Base-by-base conservation (phyloP, 306 rosid species). In the Acacia crassicarpa region DNA sequence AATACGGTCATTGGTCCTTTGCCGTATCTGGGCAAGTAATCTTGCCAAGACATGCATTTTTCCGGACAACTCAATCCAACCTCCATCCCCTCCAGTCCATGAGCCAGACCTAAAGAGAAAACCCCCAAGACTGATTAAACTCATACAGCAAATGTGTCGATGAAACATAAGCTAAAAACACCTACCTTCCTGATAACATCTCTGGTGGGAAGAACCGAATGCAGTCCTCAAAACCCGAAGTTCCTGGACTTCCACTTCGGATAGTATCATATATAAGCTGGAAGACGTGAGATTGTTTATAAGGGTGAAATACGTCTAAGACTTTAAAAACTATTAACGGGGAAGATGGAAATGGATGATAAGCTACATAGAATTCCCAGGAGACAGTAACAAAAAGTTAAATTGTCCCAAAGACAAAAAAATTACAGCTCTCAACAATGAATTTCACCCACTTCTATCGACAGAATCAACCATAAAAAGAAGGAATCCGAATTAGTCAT, bases 41-140 rank as follows among this genome's bases (percentile, higher is more conserved):
- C 98, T 89, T 74, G 98, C 98, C 79, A 95, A 86, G 88, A 95
- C 98, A 53, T 95, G 97, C 99, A 95, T 95, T 91, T 95, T 95
- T 41, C 99, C 99, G 2, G 99, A 95, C 67, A 95, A 81, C 84
- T 95, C 99, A 78, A 95, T 94, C 99, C 99, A 95, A 61, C 92
- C 88, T 73, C 99, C 99, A 88, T 90, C 88, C 46, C 94, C 98
- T 40, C 98, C 99, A 3, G 92, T 87, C 99, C 97, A 93, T 75
- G 95, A 85, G 68, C 99, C 98, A 90, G 95, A 88, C 80, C 99
- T 95, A 80, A 68, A 67, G 80, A 68, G 79, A 87, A 76, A 49
- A 51, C 22, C 75, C 81, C 14, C 44, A 41, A 62, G 61, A 65
- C 80, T 78, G 56, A 51, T 66, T 77, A 72, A 72, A 41, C 59